Evolutionary conservation across 2,329 filamentous ascomycete genomes (phyloP).

Genomic region (Gliomastix tumulicola): DNA sequence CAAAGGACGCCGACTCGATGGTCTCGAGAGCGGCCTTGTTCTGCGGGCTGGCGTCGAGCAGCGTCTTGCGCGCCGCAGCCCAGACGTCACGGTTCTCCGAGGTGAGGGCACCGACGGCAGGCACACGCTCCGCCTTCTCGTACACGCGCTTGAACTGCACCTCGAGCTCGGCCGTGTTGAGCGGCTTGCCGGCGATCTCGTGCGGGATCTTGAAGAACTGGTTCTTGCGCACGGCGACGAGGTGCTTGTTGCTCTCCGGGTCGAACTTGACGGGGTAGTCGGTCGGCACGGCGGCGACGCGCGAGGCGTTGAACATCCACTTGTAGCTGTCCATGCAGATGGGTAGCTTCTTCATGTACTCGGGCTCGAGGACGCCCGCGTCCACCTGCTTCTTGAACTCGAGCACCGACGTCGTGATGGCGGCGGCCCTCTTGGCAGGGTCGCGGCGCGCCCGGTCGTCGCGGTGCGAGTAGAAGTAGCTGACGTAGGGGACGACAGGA

Average conservation of each 20-base stretch:
- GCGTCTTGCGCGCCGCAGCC: constrained; percentile 72
- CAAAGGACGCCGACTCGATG: constrained; percentile 83
- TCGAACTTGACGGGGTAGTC: constrained; percentile 82
- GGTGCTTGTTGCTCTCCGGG: constrained; percentile 71
- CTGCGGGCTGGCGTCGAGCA: constrained; percentile 68
- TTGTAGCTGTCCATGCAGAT: constrained; percentile 98
- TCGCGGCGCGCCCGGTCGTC: constrained; percentile 85
- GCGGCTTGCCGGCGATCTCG: constrained; percentile 73
- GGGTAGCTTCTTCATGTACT: constrained; percentile 97
- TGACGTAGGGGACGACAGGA: constrained; percentile 94
- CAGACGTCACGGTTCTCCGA: constrained; percentile 91
- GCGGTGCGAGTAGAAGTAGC: constrained; percentile 98
- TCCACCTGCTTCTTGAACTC: constrained; percentile 96
- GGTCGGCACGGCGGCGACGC: constrained; percentile 73
- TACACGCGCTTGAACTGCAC: constrained; percentile 83
- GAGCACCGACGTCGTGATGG: constrained; percentile 75
- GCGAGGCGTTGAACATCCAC: constrained; percentile 96
- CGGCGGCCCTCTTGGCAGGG: constrained; percentile 87
- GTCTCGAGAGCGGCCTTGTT: constrained; percentile 73
- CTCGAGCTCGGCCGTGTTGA: constrained; percentile 86
- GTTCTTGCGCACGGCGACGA: constrained; percentile 89
- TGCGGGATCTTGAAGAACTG: constrained; percentile 91
- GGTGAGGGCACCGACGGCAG: constrained; percentile 78
- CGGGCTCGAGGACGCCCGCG: constrained; percentile 74
- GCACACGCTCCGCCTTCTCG: constrained; percentile 61